A percentile compares a stretch with the other conserved stretches of the same genome.
These are phyloP conservation scores for Sporothrix pseudoabietina DNA, from an alignment of 2,329 filamentous ascomycete species.

Conservation along the genomic window DNA sequence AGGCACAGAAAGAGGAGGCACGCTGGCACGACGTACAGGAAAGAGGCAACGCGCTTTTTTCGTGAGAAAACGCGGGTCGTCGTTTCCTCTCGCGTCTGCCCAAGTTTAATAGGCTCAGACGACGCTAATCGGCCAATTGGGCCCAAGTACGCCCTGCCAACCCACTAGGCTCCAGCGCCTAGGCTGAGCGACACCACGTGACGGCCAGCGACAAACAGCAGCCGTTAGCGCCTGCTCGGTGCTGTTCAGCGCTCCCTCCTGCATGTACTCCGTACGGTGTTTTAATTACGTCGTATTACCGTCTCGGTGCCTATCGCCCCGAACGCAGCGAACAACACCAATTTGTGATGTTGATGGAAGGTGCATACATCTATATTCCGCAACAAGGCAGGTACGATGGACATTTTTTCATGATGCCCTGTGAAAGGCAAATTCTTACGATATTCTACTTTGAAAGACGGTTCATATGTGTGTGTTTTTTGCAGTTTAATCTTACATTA, in stretches of 20 bases:
- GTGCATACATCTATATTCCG: not conserved
- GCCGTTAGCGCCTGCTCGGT: not conserved
- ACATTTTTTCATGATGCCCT: not conserved
- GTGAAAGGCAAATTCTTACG: not conserved
- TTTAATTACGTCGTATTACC: not conserved
- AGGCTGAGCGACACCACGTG: slow-evolving; percentile 20
- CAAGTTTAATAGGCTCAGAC: slow-evolving; percentile 24
- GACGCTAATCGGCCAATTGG: not conserved
- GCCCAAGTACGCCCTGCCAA: not conserved
- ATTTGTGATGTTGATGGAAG: not conserved
- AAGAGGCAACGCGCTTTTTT: slow-evolving; percentile 25
- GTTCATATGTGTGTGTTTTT: not conserved
- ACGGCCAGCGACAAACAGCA: not conserved
- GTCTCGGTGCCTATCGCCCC: slow-evolving; percentile 23
- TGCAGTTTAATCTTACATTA: slow-evolving; percentile 21
- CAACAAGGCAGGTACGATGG: not conserved
- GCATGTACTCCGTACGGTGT: too few relatives aligned
- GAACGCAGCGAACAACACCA: not conserved
- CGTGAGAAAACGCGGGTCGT: slow-evolving; percentile 25
- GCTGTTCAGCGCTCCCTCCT: not conserved
- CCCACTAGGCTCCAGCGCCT: slow-evolving; percentile 20
- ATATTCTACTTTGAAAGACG: slow-evolving; percentile 1
- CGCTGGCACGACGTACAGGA: not conserved
- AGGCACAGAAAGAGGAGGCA: slow-evolving; percentile 1
- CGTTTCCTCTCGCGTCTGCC: slow-evolving; percentile 22